Evolutionary conservation across 2,329 filamentous ascomycete species (phyloP).

Genomic region (Basipetospora chlamydospora): DNA sequence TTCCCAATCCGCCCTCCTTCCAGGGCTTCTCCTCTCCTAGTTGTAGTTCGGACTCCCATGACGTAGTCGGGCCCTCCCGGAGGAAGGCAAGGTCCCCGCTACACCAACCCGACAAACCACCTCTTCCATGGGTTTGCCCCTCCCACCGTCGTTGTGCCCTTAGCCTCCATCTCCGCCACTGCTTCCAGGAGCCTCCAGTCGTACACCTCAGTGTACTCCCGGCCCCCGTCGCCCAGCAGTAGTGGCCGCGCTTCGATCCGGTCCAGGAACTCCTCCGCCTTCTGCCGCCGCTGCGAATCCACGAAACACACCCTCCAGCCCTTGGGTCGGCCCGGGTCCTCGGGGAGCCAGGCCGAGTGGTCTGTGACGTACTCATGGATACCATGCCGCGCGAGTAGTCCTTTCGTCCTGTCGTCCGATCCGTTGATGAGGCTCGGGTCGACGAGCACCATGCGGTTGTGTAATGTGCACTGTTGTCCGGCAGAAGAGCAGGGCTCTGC

Average conservation of each 20-base stretch:
- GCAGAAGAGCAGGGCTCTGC: slow-evolving; percentile 17
- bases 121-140: slow-evolving; percentile 25
- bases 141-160: slow-evolving; percentile 18
- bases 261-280: slow-evolving; percentile 19
- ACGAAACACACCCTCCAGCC: slow-evolving; percentile 19
- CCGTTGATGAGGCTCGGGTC: slow-evolving; percentile 24
- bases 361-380: slow-evolving; percentile 19
- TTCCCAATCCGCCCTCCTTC: too few species aligned
- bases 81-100: too few species aligned
- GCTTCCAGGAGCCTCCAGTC: slow-evolving; percentile 31
- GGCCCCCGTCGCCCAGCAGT: slow-evolving; percentile 13
- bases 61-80: too few species aligned
- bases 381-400: slow-evolving; percentile 27
- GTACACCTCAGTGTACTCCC: slow-evolving; percentile 26
- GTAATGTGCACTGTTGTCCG: slow-evolving; percentile 22
- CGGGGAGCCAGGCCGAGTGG: slow-evolving; percentile 19
- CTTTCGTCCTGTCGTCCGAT: slow-evolving; percentile 20
- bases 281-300: slow-evolving; percentile 19
- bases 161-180: slow-evolving; percentile 22
- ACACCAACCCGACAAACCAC: slow-evolving; percentile 29
- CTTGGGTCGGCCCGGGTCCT: slow-evolving; percentile 1
- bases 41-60: too few species aligned
- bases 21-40: too few species aligned
- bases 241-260: slow-evolving; percentile 17
- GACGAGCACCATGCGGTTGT: slow-evolving; percentile 23